phyloP scores from a whole-genome alignment of 2,329 filamentous ascomycete species.

The Aspergillus melleus region DNA sequence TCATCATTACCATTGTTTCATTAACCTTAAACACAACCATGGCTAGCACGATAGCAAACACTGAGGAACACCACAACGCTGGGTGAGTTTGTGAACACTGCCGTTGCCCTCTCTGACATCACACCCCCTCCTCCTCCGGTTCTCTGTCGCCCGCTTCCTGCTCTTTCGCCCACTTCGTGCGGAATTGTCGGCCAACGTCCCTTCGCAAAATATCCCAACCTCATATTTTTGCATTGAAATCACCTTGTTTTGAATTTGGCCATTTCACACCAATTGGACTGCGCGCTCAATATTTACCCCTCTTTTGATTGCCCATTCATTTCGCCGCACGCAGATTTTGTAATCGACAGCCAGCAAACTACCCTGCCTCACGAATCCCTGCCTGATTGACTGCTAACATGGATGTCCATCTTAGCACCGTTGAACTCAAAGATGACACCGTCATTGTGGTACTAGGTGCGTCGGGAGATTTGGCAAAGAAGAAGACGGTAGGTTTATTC shows the following conservation, averaged over 20 bases:
- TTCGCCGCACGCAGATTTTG: constrained; percentile 1
- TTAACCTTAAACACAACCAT: constrained; percentile 35
- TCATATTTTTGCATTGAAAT: background rate
- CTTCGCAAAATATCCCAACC: background rate
- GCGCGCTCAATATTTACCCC: background rate
- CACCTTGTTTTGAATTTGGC: background rate
- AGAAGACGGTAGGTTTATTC: constrained; percentile 80
- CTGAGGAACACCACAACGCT: constrained; percentile 51
- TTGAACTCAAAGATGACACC: constrained; percentile 99
- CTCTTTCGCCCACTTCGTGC: constrained; percentile 7
- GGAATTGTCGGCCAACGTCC: background rate
- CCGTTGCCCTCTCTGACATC: constrained; percentile 38
- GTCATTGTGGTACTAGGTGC: constrained; percentile 94
- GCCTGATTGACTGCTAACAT: constrained; percentile 34
- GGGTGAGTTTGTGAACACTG: constrained; percentile 46
- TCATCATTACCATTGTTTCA: constrained; percentile 13
- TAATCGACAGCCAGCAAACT: constrained; percentile 8
- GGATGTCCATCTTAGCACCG: constrained; percentile 58
- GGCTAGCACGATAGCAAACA: constrained; percentile 53
- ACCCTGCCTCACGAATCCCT: constrained; percentile 6
- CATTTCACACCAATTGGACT: background rate
- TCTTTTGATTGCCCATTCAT: constrained; percentile 2
- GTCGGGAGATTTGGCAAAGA: constrained; percentile 97
- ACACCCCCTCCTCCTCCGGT: constrained; percentile 27
- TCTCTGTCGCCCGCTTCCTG: constrained; percentile 13